Evolutionary conservation across 148 eudicot genomes (phyloP).

Genomic region (Limonium bicolor): DNA sequence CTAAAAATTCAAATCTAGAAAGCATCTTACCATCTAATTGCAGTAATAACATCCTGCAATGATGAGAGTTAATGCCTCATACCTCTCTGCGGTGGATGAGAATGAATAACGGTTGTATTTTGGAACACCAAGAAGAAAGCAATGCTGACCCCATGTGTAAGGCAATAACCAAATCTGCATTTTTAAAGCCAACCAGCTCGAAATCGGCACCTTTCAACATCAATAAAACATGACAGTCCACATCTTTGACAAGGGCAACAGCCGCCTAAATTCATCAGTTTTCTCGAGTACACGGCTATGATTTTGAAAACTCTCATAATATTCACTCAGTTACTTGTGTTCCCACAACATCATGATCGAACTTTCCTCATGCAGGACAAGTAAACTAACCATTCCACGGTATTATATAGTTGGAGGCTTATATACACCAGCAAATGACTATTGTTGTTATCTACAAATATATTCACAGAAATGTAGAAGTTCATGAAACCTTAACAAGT

Average conservation of each 20-base stretch:
- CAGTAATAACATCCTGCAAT: conserved; percentile 91
- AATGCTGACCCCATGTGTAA: conserved; percentile 78
- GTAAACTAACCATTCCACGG: conserved; percentile 6
- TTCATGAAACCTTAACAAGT: too few species aligned
- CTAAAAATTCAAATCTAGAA: conserved; percentile 62
- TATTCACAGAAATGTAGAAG: too few species aligned
- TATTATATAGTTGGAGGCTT: too few species aligned
- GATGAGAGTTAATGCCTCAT: conserved; percentile 69
- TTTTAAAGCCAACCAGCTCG: conserved; percentile 98
- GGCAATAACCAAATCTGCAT: conserved; percentile 93
- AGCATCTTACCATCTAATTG: conserved; percentile 99
- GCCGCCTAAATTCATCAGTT: conserved; percentile 42
- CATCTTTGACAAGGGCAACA: conserved; percentile 39
- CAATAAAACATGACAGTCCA: conserved; percentile 69
- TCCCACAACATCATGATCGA: conserved; percentile 3
- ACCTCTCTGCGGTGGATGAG: conserved; percentile 83
- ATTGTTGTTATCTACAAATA: too few species aligned
- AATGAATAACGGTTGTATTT: conserved; percentile 69
- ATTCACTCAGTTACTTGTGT: conserved; percentile 9
- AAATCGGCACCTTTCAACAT: conserved; percentile 70
- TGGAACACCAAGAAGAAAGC: conserved; percentile 91
- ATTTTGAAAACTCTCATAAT: conserved; percentile 27
- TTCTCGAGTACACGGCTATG: conserved; percentile 26
- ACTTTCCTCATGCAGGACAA: conserved; percentile 7
- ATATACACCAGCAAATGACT: too few species aligned